These are phyloP conservation scores for Xylariaceae sp. DNA, from an alignment of 2,329 filamentous ascomycete species.

Conservation along the genomic window DNA sequence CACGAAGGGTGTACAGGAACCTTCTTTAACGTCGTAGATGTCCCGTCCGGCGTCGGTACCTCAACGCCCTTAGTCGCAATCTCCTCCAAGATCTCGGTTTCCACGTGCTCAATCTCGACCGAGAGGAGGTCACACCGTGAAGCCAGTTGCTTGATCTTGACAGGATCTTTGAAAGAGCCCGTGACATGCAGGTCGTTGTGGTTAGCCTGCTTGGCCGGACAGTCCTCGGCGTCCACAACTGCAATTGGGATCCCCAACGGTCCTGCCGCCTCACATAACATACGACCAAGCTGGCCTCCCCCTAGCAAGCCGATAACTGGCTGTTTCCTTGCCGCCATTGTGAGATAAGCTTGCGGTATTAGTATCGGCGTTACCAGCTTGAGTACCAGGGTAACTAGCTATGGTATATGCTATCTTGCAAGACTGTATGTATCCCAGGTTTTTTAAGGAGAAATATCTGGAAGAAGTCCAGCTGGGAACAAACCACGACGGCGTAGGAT, in stretches of 20 bases:
- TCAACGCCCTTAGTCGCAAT: slow-evolving; percentile 68
- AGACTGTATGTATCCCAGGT: too few relatives aligned
- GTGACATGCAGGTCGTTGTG: slow-evolving; percentile 73
- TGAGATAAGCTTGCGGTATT: not conserved
- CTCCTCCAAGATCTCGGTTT: slow-evolving; percentile 87
- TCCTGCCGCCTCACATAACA: slow-evolving; percentile 86
- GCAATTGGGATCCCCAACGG: slow-evolving; percentile 76
- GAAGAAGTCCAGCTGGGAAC: too few relatives aligned
- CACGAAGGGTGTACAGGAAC: slow-evolving; percentile 78
- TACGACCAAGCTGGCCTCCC: slow-evolving; percentile 79
- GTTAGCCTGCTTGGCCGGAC: slow-evolving; percentile 85
- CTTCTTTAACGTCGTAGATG: slow-evolving; percentile 44
- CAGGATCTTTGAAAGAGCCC: slow-evolving; percentile 85
- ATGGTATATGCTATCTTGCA: too few relatives aligned
- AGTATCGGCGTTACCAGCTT: not conserved
- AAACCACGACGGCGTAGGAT: too few relatives aligned
- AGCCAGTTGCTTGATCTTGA: slow-evolving; percentile 80
- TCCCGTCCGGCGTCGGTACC: slow-evolving; percentile 45
- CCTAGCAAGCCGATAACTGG: slow-evolving; percentile 23
- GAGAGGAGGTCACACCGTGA: slow-evolving; percentile 78
- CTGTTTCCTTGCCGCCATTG: slow-evolving; percentile 17
- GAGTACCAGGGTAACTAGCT: not conserved
- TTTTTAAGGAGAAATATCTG: too few relatives aligned
- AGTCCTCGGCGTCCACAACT: slow-evolving; percentile 74
- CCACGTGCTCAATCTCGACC: slow-evolving; percentile 93